Evolutionary conservation across 1,284 basidiomycete species (phyloP).

Genomic region (Apiotrichum porosum): DNA sequence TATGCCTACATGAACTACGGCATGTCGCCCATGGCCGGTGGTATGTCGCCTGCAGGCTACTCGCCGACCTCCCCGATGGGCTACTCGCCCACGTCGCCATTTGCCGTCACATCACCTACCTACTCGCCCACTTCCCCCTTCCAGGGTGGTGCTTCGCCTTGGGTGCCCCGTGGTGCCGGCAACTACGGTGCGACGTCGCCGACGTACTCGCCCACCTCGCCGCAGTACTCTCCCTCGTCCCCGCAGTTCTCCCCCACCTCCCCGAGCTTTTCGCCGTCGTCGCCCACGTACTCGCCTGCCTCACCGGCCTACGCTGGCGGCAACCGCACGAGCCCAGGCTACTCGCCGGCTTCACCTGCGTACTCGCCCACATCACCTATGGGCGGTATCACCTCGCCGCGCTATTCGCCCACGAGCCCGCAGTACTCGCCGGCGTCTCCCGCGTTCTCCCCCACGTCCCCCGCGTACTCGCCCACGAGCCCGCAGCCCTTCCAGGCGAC

Average conservation of each 20-base stretch:
- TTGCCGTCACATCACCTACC: constrained; percentile 49
- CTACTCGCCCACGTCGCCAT: constrained; percentile 80
- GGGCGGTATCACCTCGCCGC: constrained; percentile 19
- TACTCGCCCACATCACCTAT: constrained; percentile 25
- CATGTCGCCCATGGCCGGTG: constrained; percentile 66
- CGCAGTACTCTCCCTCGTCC: constrained; percentile 82
- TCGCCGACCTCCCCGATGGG: constrained; percentile 30
- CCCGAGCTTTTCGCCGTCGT: constrained; percentile 59
- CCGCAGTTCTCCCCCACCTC: constrained; percentile 86
- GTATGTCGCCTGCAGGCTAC: constrained; percentile 68
- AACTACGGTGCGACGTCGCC: constrained; percentile 55
- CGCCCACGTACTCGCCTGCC: constrained; percentile 52
- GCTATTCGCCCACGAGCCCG: constrained; percentile 23
- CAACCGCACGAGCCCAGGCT: constrained; percentile 30
- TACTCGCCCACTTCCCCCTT: constrained; percentile 75
- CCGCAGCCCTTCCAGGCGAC: constrained; percentile 67
- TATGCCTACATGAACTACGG: constrained; percentile 69
- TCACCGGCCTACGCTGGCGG: constrained; percentile 63
- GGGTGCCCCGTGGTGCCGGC: constrained; percentile 51
- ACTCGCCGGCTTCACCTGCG: constrained; percentile 37
- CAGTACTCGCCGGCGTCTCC: constrained; percentile 39
- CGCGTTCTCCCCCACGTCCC: constrained; percentile 56
- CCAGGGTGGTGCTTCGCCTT: constrained; percentile 63
- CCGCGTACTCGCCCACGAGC: constrained; percentile 47
- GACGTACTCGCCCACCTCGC: constrained; percentile 75